These are phyloP conservation scores for Cichorium intybus DNA, from an alignment of 140 eudicot species.

Conservation along the genomic window DNA sequence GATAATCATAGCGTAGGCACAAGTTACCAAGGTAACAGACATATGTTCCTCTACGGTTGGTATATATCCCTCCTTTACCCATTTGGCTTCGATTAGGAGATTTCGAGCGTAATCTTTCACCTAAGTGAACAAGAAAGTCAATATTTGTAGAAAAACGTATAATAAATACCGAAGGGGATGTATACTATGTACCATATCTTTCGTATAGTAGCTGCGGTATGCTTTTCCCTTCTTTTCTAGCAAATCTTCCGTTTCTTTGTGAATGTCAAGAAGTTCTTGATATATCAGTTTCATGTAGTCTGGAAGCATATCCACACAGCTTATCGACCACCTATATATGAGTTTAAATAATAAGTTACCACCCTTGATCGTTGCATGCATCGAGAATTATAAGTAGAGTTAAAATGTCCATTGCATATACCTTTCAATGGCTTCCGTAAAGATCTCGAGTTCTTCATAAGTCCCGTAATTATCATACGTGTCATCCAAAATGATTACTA, in stretches of 20 bases:
- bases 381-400: not conserved
- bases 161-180: not conserved
- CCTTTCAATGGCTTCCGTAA: slow-evolving; percentile 36
- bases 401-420: not conserved
- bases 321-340: slow-evolving; percentile 23
- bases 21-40: slow-evolving; percentile 27
- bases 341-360: not conserved
- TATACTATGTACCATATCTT: slow-evolving; percentile 20
- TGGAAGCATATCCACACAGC: slow-evolving; percentile 31
- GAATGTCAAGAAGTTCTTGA: slow-evolving; percentile 21
- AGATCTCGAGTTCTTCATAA: slow-evolving; percentile 32
- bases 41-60: slow-evolving; percentile 43
- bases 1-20: slow-evolving; percentile 20
- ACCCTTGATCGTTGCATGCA: not conserved
- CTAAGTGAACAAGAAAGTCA: not conserved
- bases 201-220: slow-evolving; percentile 16
- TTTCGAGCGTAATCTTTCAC: slow-evolving; percentile 27
- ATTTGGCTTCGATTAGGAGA: slow-evolving; percentile 41
- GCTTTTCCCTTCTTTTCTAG: slow-evolving; percentile 17
- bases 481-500: slow-evolving; percentile 32
- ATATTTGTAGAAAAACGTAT: not conserved
- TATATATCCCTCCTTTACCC: slow-evolving; percentile 35
- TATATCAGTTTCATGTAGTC: slow-evolving; percentile 36
- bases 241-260: slow-evolving; percentile 26
- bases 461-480: slow-evolving; percentile 44